phyloP scores from a whole-genome alignment of 192 early-diverging fungal genomes.

The Entophlyctis luteolus region DNA sequence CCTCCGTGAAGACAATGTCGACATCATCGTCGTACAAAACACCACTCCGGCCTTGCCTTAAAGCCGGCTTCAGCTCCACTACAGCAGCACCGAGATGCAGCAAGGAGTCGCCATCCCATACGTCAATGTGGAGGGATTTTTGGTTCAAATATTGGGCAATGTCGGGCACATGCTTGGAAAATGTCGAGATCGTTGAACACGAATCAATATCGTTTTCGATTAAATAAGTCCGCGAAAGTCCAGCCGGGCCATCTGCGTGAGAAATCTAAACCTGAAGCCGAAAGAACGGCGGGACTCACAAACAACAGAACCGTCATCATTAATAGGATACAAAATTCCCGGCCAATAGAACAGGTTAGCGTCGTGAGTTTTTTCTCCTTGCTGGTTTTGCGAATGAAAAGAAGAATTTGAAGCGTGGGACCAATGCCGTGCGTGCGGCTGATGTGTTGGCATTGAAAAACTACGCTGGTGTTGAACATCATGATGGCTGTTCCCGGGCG shows the following conservation, averaged over 20 bases:
- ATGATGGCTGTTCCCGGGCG: conserved; percentile 1
- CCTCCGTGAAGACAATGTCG: conserved; percentile 36
- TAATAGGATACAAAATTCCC: conserved; percentile 36
- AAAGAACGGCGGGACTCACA: conserved; percentile 9
- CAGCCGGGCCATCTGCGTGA: conserved; percentile 23
- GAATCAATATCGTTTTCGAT: conserved; percentile 23
- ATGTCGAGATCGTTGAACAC: conserved; percentile 6
- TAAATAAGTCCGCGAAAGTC: conserved; percentile 19
- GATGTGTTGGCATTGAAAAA: conserved; percentile 19
- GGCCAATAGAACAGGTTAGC: conserved; percentile 31
- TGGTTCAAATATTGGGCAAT: conserved; percentile 26
- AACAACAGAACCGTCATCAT: conserved; percentile 21
- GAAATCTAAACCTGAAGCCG: not conserved
- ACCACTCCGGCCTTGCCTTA: conserved; percentile 31
- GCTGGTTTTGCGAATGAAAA: conserved; percentile 9
- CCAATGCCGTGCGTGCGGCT: conserved; percentile 18
- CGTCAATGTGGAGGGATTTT: conserved; percentile 30
- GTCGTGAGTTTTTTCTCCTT: not conserved
- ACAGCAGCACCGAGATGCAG: conserved; percentile 36
- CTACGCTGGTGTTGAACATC: conserved; percentile 20
- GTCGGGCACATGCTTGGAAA: not conserved
- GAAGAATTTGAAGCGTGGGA: conserved; percentile 22
- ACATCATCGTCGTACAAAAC: conserved; percentile 40
- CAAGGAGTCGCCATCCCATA: conserved; percentile 46
- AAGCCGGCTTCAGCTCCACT: conserved; percentile 24